Evolutionary conservation across 768 basidiomycete genomes (phyloP).

Genomic region (Agaricus subrufescens): DNA sequence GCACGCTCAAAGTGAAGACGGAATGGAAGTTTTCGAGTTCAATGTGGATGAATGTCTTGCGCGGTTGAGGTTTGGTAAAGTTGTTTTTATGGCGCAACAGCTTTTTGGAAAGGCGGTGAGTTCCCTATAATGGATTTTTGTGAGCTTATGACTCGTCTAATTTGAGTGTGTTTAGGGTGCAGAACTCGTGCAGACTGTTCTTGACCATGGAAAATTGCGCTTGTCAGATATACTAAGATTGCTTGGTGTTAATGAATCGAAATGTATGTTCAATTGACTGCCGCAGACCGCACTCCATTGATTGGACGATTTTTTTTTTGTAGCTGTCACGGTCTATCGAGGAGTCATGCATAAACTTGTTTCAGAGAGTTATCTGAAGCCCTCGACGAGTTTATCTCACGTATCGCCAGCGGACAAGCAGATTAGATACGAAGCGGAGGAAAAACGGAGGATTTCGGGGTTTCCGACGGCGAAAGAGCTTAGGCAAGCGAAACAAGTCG

Average conservation of each 20-base stretch:
- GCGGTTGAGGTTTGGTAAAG: conserved; percentile 79
- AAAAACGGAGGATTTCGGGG: conserved; percentile 65
- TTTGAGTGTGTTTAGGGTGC: conserved; percentile 45
- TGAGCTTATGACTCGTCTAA: not conserved
- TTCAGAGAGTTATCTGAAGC: conserved; percentile 68
- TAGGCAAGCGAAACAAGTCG: conserved; percentile 64
- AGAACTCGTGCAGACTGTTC: conserved; percentile 68
- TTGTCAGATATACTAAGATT: conserved; percentile 61
- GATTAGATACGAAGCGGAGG: conserved; percentile 77
- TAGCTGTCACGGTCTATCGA: conserved; percentile 40
- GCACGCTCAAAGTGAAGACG: conserved; percentile 72
- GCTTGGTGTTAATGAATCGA: conserved; percentile 48
- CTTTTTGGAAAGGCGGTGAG: conserved; percentile 69
- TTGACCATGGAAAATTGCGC: conserved; percentile 85
- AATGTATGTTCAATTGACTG: conserved; percentile 36
- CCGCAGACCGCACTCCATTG: not conserved
- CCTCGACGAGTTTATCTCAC: conserved; percentile 75
- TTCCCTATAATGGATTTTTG: conserved; percentile 6
- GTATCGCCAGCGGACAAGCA: conserved; percentile 75
- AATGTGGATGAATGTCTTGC: conserved; percentile 80
- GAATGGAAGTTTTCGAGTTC: conserved; percentile 74
- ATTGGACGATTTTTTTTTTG: not conserved
- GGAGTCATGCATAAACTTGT: conserved; percentile 70
- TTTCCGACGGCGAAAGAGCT: conserved; percentile 82
- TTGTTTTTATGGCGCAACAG: conserved; percentile 68